phyloP scores from a whole-genome alignment of 768 basidiomycete species.

The Leccinellum rugosiceps region DNA sequence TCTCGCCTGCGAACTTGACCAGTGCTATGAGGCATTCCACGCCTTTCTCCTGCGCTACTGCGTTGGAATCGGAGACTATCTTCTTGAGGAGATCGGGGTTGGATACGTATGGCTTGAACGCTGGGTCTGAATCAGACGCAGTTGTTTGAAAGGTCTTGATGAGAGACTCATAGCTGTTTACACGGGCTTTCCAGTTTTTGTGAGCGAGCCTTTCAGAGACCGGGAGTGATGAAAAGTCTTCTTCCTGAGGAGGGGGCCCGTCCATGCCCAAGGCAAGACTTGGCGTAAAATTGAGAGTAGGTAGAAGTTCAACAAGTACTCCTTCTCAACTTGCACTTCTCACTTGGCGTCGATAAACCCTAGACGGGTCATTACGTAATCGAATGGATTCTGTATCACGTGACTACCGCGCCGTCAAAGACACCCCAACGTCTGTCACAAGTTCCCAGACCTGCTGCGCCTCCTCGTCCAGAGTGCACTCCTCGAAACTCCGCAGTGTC shows the following conservation, averaged over 20 bases:
- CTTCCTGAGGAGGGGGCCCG: slow-evolving; percentile 87
- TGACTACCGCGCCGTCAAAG: slow-evolving; percentile 42
- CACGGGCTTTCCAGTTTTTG: slow-evolving; percentile 99
- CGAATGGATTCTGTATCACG: slow-evolving; percentile 14
- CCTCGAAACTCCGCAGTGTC: slow-evolving; percentile 41
- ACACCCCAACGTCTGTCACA: slow-evolving; percentile 56
- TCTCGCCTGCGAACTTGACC: slow-evolving; percentile 91
- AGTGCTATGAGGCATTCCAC: slow-evolving; percentile 84
- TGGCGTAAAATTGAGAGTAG: slow-evolving; percentile 4
- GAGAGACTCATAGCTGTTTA: slow-evolving; percentile 87
- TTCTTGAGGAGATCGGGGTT: slow-evolving; percentile 80
- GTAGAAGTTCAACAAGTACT: slow-evolving; percentile 12
- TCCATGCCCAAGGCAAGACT: slow-evolving; percentile 56
- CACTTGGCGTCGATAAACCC: slow-evolving; percentile 8
- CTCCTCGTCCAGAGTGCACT: slow-evolving; percentile 47
- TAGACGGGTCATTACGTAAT: slow-evolving; percentile 23
- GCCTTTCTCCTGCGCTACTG: slow-evolving; percentile 97
- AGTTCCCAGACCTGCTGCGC: slow-evolving; percentile 54
- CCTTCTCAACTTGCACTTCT: background rate
- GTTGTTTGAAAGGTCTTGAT: slow-evolving; percentile 85
- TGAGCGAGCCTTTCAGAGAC: slow-evolving; percentile 80
- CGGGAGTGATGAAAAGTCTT: slow-evolving; percentile 82
- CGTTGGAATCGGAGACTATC: slow-evolving; percentile 87
- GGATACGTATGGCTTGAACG: slow-evolving; percentile 85
- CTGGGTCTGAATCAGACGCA: slow-evolving; percentile 89